Conservation (phyloP, 768 basidiomycete genomes). For the Sporobolomyces roseus region DNA sequence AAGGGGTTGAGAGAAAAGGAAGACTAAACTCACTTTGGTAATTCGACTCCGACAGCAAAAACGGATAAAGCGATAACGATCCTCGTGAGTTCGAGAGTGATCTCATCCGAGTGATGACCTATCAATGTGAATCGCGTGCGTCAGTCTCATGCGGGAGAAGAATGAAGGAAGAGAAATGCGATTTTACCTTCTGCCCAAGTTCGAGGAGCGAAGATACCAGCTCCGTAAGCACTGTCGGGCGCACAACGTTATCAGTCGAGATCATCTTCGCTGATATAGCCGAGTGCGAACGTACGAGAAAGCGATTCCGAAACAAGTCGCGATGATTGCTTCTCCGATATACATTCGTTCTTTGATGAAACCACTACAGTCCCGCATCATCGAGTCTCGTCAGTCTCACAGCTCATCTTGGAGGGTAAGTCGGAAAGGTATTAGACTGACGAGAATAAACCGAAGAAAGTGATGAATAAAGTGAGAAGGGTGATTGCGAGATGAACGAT, state of each 20-base stretch:
- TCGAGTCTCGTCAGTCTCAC: too few relatives aligned
- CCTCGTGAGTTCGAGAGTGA: constrained; percentile 86
- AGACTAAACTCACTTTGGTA: constrained; percentile 59
- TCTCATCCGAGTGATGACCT: constrained; percentile 57
- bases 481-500: constrained; percentile 38
- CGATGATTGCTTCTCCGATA: constrained; percentile 94
- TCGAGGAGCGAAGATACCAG: constrained; percentile 44
- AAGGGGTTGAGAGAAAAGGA: neutral
- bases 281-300: constrained; percentile 26
- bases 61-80: constrained; percentile 94
- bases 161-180: neutral
- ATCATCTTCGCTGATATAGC: too few relatives aligned
- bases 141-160: neutral
- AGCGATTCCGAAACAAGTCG: constrained; percentile 79
- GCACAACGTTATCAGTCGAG: too few relatives aligned
- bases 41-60: constrained; percentile 95
- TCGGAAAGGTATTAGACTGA: neutral
- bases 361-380: constrained; percentile 24
- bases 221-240: constrained; percentile 40
- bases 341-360: constrained; percentile 87
- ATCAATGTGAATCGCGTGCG: too few relatives aligned
- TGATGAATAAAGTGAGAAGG: constrained; percentile 38
- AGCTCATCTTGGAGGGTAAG: neutral
- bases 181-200: constrained; percentile 37
- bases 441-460: constrained; percentile 43